phyloP scores from a whole-genome alignment of 345 rosid genomes.

The Populus pruinosa region DNA sequence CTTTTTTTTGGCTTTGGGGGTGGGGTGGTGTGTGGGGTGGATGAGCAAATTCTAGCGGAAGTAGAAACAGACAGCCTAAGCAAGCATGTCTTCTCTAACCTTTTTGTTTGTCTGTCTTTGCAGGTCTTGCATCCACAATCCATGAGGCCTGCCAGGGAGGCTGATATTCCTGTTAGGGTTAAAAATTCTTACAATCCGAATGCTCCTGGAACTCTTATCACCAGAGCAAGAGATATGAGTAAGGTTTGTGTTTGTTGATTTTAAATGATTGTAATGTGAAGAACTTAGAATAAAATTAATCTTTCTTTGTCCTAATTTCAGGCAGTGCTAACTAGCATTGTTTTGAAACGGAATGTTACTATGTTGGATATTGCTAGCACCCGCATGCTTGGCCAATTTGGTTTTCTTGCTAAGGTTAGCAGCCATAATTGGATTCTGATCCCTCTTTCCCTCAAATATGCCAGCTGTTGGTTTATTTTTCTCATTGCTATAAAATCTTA shows the following conservation, averaged over 20 bases:
- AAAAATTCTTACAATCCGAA: conserved; percentile 93
- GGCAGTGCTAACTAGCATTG: conserved; percentile 97
- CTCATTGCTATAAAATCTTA: neutral
- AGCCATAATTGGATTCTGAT: conserved; percentile 3
- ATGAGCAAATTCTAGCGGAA: neutral
- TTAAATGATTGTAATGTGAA: conserved; percentile 2
- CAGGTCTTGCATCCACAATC: conserved; percentile 98
- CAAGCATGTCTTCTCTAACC: conserved; percentile 1
- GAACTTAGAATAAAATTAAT: conserved; percentile 8
- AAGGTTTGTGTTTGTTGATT: conserved; percentile 51
- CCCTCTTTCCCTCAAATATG: conserved; percentile 1
- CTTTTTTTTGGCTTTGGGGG: neutral
- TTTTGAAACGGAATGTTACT: conserved; percentile 92
- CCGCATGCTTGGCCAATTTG: conserved; percentile 98
- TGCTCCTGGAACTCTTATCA: conserved; percentile 97
- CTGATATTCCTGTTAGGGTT: conserved; percentile 97
- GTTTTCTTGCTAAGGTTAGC: conserved; percentile 91
- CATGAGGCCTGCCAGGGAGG: conserved; percentile 99
- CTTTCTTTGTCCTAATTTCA: conserved; percentile 34
- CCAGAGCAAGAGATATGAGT: conserved; percentile 79
- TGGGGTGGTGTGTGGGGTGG: too few relatives aligned
- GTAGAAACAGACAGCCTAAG: neutral
- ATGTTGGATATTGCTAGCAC: conserved; percentile 98
- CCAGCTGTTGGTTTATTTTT: neutral
- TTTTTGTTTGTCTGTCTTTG: conserved; percentile 8